phyloP scores from a whole-genome alignment of 768 basidiomycete species.

The Albatrellus ellisii region DNA sequence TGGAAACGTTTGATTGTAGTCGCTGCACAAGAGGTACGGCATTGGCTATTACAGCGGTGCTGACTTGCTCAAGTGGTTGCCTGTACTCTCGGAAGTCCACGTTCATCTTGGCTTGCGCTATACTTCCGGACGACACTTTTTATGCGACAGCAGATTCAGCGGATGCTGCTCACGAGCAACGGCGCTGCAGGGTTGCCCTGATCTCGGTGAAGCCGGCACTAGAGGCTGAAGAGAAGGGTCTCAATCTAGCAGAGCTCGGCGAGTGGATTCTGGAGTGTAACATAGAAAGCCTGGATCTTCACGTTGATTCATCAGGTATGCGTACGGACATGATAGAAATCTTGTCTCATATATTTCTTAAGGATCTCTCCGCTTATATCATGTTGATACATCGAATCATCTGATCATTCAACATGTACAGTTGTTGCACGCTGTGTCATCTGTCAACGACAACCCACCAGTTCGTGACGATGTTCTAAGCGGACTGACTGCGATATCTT shows the following conservation, averaged over 20 bases:
- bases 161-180: not conserved
- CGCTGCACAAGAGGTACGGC: conserved; percentile 18
- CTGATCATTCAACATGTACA: conserved; percentile 25
- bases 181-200: conserved; percentile 1
- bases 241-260: conserved; percentile 1
- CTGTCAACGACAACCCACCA: not conserved
- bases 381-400: conserved; percentile 29
- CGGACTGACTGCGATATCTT: not conserved
- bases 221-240: conserved; percentile 5
- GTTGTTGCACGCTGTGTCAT: not conserved
- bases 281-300: conserved; percentile 4
- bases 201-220: conserved; percentile 4
- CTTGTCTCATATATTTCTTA: not conserved
- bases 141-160: no score
- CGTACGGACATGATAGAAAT: not conserved
- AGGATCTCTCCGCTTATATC: conserved; percentile 29
- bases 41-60: not conserved
- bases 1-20: conserved; percentile 23
- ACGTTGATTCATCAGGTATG: conserved; percentile 4
- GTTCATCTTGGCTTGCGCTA: conserved; percentile 7
- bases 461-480: not conserved
- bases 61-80: not conserved
- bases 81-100: conserved; percentile 3
- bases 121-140: no score
- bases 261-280: conserved; percentile 13